Evolutionary conservation across 2,329 filamentous ascomycete species (phyloP).

Genomic region (Aspergillus niger): DNA sequence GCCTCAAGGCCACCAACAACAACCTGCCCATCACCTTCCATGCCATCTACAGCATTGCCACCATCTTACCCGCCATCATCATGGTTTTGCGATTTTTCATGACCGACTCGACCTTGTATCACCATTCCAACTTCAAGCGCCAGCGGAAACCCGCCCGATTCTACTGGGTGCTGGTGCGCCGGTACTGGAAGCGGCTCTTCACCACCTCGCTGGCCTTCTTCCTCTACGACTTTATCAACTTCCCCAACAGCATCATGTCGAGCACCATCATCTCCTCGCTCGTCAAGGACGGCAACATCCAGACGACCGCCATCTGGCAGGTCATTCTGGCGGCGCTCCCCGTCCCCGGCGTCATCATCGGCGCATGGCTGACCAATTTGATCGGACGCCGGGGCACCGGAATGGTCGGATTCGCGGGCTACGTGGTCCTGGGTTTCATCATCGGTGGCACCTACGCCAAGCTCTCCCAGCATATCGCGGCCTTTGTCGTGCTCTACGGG

Average conservation of each 20-base stretch:
- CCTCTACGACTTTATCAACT: slow-evolving; percentile 43
- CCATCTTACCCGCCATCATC: slow-evolving; percentile 35
- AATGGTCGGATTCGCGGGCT: slow-evolving; percentile 34
- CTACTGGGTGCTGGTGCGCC: slow-evolving; percentile 28
- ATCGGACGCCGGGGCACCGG: slow-evolving; percentile 36
- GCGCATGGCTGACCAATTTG: slow-evolving; percentile 36
- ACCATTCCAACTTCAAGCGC: slow-evolving; percentile 35
- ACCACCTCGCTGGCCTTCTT: slow-evolving; percentile 40
- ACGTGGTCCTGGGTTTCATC: slow-evolving; percentile 33
- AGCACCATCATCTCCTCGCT: slow-evolving; percentile 37
- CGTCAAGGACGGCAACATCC: slow-evolving; percentile 35
- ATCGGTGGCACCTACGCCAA: slow-evolving; percentile 33
- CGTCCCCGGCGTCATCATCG: slow-evolving; percentile 37
- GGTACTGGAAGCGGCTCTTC: slow-evolving; percentile 32
- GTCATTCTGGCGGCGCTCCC: slow-evolving; percentile 37
- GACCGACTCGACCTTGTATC: slow-evolving; percentile 37
- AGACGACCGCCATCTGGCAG: slow-evolving; percentile 39
- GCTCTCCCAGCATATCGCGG: slow-evolving; percentile 31
- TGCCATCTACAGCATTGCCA: slow-evolving; percentile 36
- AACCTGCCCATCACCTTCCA: slow-evolving; percentile 35
- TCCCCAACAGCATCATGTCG: slow-evolving; percentile 41
- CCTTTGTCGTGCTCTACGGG: slow-evolving; percentile 40
- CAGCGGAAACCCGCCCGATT: slow-evolving; percentile 26
- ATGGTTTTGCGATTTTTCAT: slow-evolving; percentile 38
- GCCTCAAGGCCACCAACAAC: slow-evolving; percentile 38